Conservation (phyloP, 1,284 basidiomycete species). For the Microbotryum scabiosae region DNA sequence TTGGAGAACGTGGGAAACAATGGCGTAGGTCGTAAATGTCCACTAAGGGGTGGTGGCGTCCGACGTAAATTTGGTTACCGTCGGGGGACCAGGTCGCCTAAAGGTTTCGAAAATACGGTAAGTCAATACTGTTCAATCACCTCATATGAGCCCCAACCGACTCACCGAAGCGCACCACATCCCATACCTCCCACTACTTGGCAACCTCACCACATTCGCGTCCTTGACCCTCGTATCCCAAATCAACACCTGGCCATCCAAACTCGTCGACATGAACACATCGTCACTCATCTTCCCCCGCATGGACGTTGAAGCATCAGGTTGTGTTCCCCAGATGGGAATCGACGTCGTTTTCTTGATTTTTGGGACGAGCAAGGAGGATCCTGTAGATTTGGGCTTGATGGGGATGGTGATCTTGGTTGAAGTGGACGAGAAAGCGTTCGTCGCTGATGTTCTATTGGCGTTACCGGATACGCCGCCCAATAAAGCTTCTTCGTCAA, state of each 20-base stretch:
- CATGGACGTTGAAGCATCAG: too few species aligned
- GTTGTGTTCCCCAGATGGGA: too few species aligned
- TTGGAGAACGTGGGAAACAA: conserved; percentile 46
- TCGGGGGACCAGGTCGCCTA: conserved; percentile 91
- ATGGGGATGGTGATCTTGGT: too few species aligned
- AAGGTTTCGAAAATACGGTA: background rate
- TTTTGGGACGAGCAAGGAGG: too few species aligned
- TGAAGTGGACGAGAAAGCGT: too few species aligned
- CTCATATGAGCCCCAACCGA: too few species aligned
- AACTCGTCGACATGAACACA: conserved; percentile 75
- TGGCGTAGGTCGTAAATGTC: conserved; percentile 90
- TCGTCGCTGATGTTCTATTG: too few species aligned
- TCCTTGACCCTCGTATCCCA: conserved; percentile 74
- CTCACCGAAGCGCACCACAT: background rate
- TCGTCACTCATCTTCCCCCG: conserved; percentile 42
- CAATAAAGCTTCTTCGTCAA: too few species aligned
- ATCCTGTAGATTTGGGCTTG: too few species aligned
- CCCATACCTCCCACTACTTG: background rate
- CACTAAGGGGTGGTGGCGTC: conserved; percentile 79
- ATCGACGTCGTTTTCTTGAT: too few species aligned
- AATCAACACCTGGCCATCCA: conserved; percentile 85
- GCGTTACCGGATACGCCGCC: too few species aligned
- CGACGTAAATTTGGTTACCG: conserved; percentile 81
- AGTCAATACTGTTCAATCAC: background rate
- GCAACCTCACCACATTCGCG: conserved; percentile 28